Conservation (phyloP, 148 eudicot species). For the Vaccinium darrowii region DNA sequence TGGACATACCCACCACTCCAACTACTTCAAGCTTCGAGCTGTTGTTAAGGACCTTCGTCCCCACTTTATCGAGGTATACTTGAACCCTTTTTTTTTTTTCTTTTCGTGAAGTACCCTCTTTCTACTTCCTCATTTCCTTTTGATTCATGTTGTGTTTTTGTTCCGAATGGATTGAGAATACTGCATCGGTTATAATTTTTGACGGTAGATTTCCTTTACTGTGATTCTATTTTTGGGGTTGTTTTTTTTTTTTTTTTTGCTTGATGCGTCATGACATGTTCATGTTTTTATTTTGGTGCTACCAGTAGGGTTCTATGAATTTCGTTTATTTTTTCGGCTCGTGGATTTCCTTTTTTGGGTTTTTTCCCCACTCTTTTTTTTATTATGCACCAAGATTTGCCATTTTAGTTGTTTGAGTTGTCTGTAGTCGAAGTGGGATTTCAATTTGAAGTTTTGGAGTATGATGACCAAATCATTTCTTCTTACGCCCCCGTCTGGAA, state of each 20-base stretch:
- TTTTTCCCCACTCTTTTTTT: neutral
- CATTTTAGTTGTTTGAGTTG: neutral
- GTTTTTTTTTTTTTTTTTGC: neutral
- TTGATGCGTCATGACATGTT: neutral
- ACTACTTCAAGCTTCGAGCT: conserved; percentile 65
- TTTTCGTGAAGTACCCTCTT: neutral
- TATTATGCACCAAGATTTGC: neutral
- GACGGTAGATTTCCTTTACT: neutral
- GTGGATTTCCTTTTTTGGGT: neutral
- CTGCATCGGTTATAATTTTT: neutral
- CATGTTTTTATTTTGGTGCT: neutral
- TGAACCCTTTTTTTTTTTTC: neutral
- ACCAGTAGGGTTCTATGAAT: neutral
- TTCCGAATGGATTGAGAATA: neutral
- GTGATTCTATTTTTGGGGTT: neutral
- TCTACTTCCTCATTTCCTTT: neutral
- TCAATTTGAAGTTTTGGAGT: neutral
- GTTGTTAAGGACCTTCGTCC: conserved; percentile 69
- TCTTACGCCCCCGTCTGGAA: neutral
- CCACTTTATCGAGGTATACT: conserved; percentile 65
- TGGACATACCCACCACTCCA: conserved; percentile 40
- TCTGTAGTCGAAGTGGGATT: neutral
- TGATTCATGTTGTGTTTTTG: neutral
- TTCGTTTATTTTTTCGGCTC: neutral
- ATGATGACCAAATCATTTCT: neutral